Evolutionary conservation across 768 basidiomycete genomes (phyloP), one percentile per base, ranked within the genome.

Genomic region (Tricholoma saponaceum): DNA sequence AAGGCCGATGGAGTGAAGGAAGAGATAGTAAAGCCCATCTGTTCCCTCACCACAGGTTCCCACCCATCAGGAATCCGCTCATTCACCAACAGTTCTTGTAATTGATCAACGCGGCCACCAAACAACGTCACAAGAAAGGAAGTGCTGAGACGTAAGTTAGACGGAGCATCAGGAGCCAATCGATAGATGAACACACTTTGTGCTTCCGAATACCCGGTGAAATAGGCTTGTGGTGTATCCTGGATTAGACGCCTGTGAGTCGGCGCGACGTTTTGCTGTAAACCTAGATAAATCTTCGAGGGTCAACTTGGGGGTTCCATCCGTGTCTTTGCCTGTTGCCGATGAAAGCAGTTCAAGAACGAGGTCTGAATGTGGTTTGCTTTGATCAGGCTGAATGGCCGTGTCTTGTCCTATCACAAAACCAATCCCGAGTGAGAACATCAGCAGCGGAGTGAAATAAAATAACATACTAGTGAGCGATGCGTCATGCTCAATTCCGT

Each of bases 401-500:
- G 61, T 54, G 61, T 86, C 84, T 18, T 77, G 70, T 16, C 85
- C 85, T 85, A n/a, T 30, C 10, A 9, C 71, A 70, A 60, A 78
- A 78, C 33, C 79, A 57, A 58, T 10, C n/a, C n/a, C n/a, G 8
- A 18, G 3, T 14, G 41, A 43, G 41, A 43, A 18, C n/a, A 14
- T 26, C 4, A 35, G 39, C n/a, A 47, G 22, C 4, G 12, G 25
- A 4, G 2, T 13, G 7, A 26, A 16, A 20, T 12, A 14, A 16
- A 28, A 20, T 58, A 77, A 76, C 81, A 32, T 67, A 85, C 86
- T 77, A 13, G 76, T 76, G 20, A 87, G 70, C 1, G 83, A 85
- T 0, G 73, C 84, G 61, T 87, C 85, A 63, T 87, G 85, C 58
- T 86, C 86, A 54, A 89, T 89, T 4, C 85, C 83, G 58, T 89